These are phyloP conservation scores for Phialophora macrospora DNA, from an alignment of 2,329 filamentous ascomycete genomes.

Conservation along the genomic window DNA sequence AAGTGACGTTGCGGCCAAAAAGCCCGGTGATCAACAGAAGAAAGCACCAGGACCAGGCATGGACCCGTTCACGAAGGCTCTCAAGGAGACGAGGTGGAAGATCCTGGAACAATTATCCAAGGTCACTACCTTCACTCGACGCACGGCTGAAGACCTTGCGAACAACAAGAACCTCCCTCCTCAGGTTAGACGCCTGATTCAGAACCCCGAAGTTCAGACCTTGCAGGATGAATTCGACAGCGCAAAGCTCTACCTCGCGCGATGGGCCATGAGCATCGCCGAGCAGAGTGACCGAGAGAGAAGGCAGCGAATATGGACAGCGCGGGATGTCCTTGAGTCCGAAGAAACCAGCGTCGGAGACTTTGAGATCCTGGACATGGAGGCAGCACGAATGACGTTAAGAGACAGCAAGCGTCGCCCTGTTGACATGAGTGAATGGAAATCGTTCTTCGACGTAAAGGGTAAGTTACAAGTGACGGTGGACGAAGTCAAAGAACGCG, in stretches of 20 bases:
- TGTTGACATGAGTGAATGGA: conserved; percentile 85
- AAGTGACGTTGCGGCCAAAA: conserved; percentile 48
- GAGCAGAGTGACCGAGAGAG: conserved; percentile 92
- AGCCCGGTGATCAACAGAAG: conserved; percentile 46
- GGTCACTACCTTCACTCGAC: conserved; percentile 91
- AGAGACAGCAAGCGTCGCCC: conserved; percentile 73
- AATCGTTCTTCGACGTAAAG: conserved; percentile 78
- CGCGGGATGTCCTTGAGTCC: conserved; percentile 86
- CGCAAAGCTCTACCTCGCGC: conserved; percentile 87
- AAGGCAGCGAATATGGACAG: conserved; percentile 88
- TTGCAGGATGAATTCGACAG: conserved; percentile 97
- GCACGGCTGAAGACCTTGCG: conserved; percentile 87
- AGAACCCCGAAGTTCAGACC: conserved; percentile 92
- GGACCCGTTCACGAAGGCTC: conserved; percentile 90
- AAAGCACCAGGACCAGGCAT: conserved; percentile 54
- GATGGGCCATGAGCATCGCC: conserved; percentile 98
- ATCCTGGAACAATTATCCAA: conserved; percentile 96
- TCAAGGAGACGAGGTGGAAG: conserved; percentile 96
- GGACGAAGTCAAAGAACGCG: conserved; percentile 94
- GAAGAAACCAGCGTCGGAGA: conserved; percentile 95
- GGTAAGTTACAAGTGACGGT: conserved; percentile 78
- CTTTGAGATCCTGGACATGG: conserved; percentile 87
- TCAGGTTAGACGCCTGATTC: conserved; percentile 80
- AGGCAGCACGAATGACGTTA: conserved; percentile 72
- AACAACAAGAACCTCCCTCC: conserved; percentile 91